These are phyloP conservation scores for Papiliotrema laurentii DNA, from an alignment of 1,284 basidiomycete genomes.

Conservation along the genomic window DNA sequence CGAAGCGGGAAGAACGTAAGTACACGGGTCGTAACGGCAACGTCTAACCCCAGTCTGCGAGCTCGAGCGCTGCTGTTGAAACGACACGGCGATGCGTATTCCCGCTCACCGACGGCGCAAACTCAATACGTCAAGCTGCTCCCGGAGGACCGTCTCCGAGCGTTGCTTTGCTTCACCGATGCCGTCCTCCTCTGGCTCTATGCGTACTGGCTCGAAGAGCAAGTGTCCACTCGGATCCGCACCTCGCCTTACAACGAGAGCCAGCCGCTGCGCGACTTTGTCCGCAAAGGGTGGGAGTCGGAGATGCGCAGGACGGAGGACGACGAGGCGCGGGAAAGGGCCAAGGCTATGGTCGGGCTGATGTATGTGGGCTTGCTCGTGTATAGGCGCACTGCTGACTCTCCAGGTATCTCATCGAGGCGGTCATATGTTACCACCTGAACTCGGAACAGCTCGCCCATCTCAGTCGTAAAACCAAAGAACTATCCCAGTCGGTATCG, in stretches of 20 bases:
- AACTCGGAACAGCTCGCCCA: slow-evolving; percentile 26
- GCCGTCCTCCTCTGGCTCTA: slow-evolving; percentile 52
- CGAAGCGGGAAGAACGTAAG: slow-evolving; percentile 14
- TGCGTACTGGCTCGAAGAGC: slow-evolving; percentile 52
- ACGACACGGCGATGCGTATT: slow-evolving; percentile 40
- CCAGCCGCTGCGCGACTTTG: slow-evolving; percentile 29
- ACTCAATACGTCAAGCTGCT: slow-evolving; percentile 18
- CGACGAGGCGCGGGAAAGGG: slow-evolving; percentile 21
- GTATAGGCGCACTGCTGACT: slow-evolving; percentile 2
- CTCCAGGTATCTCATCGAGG: slow-evolving; percentile 42
- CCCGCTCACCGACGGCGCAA: slow-evolving; percentile 19
- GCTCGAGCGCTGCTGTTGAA: slow-evolving; percentile 32
- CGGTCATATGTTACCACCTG: slow-evolving; percentile 35
- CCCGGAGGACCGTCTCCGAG: slow-evolving; percentile 33
- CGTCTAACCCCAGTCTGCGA: slow-evolving; percentile 15
- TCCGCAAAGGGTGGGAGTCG: slow-evolving; percentile 30
- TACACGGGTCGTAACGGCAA: not conserved
- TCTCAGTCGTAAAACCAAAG: slow-evolving; percentile 24
- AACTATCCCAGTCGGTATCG: slow-evolving; percentile 16
- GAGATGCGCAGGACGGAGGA: slow-evolving; percentile 18
- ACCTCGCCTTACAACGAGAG: slow-evolving; percentile 27
- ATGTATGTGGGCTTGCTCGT: slow-evolving; percentile 27
- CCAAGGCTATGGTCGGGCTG: slow-evolving; percentile 41
- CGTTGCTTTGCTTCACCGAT: slow-evolving; percentile 50
- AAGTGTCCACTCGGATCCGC: slow-evolving; percentile 26